These are phyloP conservation scores for Galerina sulciceps DNA, from an alignment of 768 basidiomycete species.

Conservation along the genomic window DNA sequence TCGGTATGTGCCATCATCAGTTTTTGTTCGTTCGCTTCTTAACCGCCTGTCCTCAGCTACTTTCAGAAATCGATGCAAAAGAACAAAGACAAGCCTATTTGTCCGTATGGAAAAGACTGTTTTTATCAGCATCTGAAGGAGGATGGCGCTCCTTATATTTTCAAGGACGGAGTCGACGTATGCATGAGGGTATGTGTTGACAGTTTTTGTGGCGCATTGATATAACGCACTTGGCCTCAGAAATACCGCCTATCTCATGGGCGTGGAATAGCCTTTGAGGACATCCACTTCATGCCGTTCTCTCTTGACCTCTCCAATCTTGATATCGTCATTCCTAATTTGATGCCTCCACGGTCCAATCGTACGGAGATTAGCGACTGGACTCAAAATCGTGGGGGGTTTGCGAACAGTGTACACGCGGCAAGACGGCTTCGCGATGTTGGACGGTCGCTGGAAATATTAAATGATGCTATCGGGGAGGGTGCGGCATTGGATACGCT, in stretches of 20 bases:
- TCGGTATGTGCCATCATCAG: slow-evolving; percentile 40
- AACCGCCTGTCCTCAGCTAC: slow-evolving; percentile 45
- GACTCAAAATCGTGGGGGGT: neutral
- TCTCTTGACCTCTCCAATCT: slow-evolving; percentile 9
- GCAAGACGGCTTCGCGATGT: slow-evolving; percentile 19
- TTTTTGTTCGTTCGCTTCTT: neutral
- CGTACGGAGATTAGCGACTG: neutral
- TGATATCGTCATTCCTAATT: slow-evolving; percentile 1
- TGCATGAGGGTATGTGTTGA: slow-evolving; percentile 50
- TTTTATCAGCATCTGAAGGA: slow-evolving; percentile 75
- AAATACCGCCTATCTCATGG: slow-evolving; percentile 15
- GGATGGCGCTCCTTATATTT: slow-evolving; percentile 67
- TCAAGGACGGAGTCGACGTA: slow-evolving; percentile 55
- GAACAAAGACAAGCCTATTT: slow-evolving; percentile 50
- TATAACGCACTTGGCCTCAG: slow-evolving; percentile 9
- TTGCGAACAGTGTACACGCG: neutral
- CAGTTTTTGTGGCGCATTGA: neutral
- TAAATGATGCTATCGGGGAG: slow-evolving; percentile 22
- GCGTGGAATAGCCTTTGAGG: slow-evolving; percentile 6
- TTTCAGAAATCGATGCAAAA: slow-evolving; percentile 56
- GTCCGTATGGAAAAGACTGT: slow-evolving; percentile 82
- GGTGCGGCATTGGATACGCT: slow-evolving; percentile 19
- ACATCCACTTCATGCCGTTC: slow-evolving; percentile 15
- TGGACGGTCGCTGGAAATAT: slow-evolving; percentile 24
- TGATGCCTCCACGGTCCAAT: neutral